Evolutionary conservation across 208 protist genomes (phyloP), one percentile per base, ranked within the genome.

Genomic region (Angomonas desouzai): DNA sequence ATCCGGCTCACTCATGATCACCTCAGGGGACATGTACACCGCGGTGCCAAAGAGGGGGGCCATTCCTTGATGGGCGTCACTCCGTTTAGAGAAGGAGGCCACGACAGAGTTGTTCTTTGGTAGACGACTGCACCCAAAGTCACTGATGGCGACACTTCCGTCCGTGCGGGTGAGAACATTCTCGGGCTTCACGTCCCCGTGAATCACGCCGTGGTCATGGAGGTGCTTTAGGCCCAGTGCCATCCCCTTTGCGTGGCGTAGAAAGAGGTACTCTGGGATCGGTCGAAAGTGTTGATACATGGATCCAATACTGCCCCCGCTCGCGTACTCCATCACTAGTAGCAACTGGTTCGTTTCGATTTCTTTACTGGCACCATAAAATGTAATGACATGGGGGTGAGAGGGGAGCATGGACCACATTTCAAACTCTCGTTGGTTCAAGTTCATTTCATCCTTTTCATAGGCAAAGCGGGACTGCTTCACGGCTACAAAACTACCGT

Each of bases 121-220:
- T 28, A 81, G 69, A 47, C 82, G 66, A 57, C 82, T 88, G 76
- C 78, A 85, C 13, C 81, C 80, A 61, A 91, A 91, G 64, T 91
- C 81, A 23, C 66, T 85, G 55, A 91, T 72, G 10, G 76, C 81
- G 33, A 86, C 81, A 40, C 67, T 82, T 48, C 85, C 85, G 63
- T 91, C 77, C 0, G 85, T 83, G 27, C 77, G 71, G 32, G 76
- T 82, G 49, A 91, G 74, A 43, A 91, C 81, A 61, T 91, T 91
- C 65, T 85, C 75, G 28, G 85, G 78, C 47, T 85, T 86, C 60
- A 91, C 70, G 58, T 91, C 85, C 11, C 81, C 74, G 57, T 91
- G 85, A 27, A 87, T 79, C 33, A 91, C 78, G 64, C 72, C 68
- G 70, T 85, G 72, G 57, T 83, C 78, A 74, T 91, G 85, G 45